Conservation (phyloP, 2,329 filamentous ascomycete genomes). For the Coniella vitis region DNA sequence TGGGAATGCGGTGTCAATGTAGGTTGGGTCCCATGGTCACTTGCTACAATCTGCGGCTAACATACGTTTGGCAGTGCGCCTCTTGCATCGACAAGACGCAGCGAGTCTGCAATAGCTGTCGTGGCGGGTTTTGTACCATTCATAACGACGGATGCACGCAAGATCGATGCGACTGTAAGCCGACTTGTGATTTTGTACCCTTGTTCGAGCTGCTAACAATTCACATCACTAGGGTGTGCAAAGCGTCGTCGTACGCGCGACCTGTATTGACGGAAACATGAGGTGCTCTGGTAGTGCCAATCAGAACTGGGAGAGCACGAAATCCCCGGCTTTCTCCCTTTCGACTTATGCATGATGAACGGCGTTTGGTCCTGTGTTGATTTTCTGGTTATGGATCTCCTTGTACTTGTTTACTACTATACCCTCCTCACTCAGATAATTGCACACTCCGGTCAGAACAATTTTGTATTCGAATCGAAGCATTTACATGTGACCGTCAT, state of each 20-base stretch:
- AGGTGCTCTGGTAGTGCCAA: neutral
- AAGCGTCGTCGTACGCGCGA: neutral
- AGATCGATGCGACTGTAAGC: constrained; percentile 42
- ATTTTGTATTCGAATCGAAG: neutral
- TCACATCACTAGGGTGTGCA: constrained; percentile 9
- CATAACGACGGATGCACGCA: constrained; percentile 74
- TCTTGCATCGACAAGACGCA: constrained; percentile 69
- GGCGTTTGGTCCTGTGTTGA: neutral
- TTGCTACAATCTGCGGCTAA: constrained; percentile 1
- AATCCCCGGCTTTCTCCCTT: neutral
- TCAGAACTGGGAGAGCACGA: neutral
- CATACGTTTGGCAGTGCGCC: constrained; percentile 51
- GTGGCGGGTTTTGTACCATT: constrained; percentile 72
- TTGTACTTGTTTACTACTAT: neutral
- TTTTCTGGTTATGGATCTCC: too few species aligned
- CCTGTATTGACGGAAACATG: neutral
- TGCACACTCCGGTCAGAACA: too few species aligned
- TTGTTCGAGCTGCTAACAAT: neutral
- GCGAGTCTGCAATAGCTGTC: constrained; percentile 63
- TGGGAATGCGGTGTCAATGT: constrained; percentile 83
- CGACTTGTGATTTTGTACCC: constrained; percentile 10
- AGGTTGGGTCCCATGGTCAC: constrained; percentile 26
- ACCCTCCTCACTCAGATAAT: neutral
- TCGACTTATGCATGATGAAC: neutral
- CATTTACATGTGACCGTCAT: neutral